Conservation (phyloP, 164 flowering plant genomes). For the Taxillus chinensis region DNA sequence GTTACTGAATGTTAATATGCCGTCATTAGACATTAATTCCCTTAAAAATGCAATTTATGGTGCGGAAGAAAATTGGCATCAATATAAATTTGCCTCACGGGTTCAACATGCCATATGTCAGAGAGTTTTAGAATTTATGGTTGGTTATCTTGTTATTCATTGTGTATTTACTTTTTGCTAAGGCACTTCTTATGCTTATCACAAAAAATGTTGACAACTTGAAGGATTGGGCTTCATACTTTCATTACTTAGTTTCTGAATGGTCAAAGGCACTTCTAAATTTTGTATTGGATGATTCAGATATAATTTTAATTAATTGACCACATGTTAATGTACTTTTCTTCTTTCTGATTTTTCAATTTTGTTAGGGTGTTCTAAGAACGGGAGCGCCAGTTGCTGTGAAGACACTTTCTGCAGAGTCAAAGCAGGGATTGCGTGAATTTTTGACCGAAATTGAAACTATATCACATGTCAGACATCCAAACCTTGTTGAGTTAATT, state of each 20-base stretch:
- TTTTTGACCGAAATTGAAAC: slow-evolving; percentile 64
- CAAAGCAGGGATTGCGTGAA: slow-evolving; percentile 66
- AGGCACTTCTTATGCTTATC: not conserved
- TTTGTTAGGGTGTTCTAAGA: slow-evolving; percentile 46
- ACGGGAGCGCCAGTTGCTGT: slow-evolving; percentile 49
- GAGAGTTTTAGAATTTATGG: not conserved
- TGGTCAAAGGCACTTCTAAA: not conserved
- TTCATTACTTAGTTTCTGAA: not conserved
- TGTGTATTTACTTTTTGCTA: not conserved
- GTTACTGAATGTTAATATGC: too few relatives aligned
- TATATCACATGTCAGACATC: slow-evolving; percentile 58
- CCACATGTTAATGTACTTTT: not conserved
- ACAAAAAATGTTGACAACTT: not conserved
- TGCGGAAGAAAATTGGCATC: too few relatives aligned
- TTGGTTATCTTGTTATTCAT: not conserved
- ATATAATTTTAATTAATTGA: not conserved
- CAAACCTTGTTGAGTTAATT: slow-evolving; percentile 61
- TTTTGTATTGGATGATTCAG: not conserved
- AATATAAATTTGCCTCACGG: too few relatives aligned
- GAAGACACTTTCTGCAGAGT: slow-evolving; percentile 55
- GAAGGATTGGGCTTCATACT: not conserved
- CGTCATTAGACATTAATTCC: too few relatives aligned
- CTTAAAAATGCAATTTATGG: too few relatives aligned
- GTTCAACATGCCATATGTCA: not conserved
- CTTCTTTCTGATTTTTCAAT: not conserved